Percentiles rank a stretch among this genome's conserved stretches.
Evolutionary conservation across 306 rosid genomes (phyloP).

Genomic region (Lotus japonicus): DNA sequence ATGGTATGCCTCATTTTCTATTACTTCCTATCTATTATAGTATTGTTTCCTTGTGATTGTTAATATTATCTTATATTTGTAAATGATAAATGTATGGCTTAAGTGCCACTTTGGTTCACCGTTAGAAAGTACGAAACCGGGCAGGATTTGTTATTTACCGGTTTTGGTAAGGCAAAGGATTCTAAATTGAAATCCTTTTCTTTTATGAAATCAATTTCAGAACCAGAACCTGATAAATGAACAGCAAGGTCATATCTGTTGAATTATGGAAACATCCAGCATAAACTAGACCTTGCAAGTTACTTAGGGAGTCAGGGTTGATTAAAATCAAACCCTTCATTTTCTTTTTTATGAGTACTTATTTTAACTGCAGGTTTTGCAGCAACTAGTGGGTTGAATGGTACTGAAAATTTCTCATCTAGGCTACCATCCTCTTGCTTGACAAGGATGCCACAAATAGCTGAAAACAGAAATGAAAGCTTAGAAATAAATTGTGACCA

Average conservation of each 20-base stretch:
- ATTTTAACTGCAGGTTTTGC: slow-evolving; percentile 36
- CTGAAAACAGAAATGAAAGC: slow-evolving; percentile 45
- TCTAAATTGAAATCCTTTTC: neutral
- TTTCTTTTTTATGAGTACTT: neutral
- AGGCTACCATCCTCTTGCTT: slow-evolving; percentile 39
- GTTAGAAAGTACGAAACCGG: too few species aligned
- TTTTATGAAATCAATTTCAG: neutral
- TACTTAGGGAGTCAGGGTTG: too few species aligned
- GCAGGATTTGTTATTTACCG: too few species aligned
- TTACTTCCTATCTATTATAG: neutral
- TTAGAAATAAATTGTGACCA: slow-evolving; percentile 25
- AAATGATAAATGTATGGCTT: neutral
- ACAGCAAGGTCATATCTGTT: neutral
- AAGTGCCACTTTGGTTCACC: too few species aligned
- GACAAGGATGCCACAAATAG: slow-evolving; percentile 45
- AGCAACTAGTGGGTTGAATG: neutral
- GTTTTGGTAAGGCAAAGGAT: too few species aligned
- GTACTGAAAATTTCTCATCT: slow-evolving; percentile 38
- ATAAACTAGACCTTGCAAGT: too few species aligned
- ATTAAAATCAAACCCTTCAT: neutral
- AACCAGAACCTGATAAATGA: neutral
- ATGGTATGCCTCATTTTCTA: slow-evolving; percentile 42
- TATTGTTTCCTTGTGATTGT: neutral
- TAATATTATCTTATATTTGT: neutral
- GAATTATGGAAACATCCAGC: neutral